A percentile compares a stretch with the other conserved stretches of the same genome.
Conservation (phyloP, 1,284 basidiomycete species). For the Cystobasidium sp. region DNA sequence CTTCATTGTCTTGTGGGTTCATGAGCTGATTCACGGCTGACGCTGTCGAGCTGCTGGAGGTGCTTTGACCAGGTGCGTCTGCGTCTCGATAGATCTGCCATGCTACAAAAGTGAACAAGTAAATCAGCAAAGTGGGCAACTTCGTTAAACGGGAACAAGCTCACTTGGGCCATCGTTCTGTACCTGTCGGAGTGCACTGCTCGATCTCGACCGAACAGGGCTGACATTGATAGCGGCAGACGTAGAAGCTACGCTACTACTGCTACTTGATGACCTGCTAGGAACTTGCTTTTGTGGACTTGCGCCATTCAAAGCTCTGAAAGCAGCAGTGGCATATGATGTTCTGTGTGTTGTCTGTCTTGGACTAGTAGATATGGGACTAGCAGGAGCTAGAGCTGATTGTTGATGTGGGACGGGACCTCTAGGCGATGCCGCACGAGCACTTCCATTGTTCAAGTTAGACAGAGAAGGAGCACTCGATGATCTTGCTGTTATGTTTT, state of each 20-base stretch:
- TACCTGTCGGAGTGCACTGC: not conserved
- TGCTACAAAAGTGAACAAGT: not conserved
- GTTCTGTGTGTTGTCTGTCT: not conserved
- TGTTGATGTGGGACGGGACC: not conserved
- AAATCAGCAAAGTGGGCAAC: not conserved
- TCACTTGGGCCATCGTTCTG: constrained; percentile 17
- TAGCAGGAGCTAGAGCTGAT: constrained; percentile 23
- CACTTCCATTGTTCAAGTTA: not conserved
- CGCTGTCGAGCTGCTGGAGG: constrained; percentile 4
- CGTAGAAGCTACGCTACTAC: not conserved
- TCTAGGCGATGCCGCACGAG: not conserved
- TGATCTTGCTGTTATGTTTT: not conserved
- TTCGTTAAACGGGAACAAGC: not conserved
- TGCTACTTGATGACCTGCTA: not conserved
- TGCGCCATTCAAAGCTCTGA: constrained; percentile 28
- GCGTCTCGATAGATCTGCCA: constrained; percentile 33
- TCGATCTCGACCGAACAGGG: constrained; percentile 7
- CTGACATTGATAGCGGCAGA: not conserved
- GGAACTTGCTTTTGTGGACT: constrained; percentile 15
- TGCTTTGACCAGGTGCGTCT: not conserved
- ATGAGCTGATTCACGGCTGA: too few relatives aligned
- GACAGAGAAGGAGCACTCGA: constrained; percentile 6
- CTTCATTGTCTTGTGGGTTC: not conserved
- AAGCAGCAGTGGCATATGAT: constrained; percentile 19
- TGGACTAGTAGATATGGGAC: constrained; percentile 6